Evolutionary conservation across 2,329 filamentous ascomycete species (phyloP).

Genomic region (Colletotrichum australisinense): DNA sequence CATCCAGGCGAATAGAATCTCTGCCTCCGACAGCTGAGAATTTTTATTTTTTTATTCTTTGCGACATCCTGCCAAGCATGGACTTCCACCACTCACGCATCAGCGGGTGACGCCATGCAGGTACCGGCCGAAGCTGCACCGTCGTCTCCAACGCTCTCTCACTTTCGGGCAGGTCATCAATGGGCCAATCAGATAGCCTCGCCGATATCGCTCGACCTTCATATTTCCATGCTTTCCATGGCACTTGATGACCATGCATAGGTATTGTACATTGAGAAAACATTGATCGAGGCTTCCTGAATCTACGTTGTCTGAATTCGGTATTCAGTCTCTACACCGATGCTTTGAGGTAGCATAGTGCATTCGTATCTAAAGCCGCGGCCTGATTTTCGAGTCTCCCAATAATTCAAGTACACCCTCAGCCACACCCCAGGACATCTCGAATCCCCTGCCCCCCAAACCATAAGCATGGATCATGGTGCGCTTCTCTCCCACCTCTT

Average conservation of each 20-base stretch:
- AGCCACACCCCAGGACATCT: slow-evolving; percentile 71
- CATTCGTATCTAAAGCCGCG: not conserved
- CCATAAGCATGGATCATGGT: slow-evolving; percentile 67
- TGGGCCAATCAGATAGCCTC: not conserved
- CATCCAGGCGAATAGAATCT: not conserved
- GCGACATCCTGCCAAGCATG: not conserved
- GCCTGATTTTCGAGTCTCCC: not conserved
- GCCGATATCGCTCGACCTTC: not conserved
- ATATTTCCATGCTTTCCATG: not conserved
- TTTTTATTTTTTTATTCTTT: not conserved
- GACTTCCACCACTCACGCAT: not conserved
- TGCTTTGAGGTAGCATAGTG: too few species aligned
- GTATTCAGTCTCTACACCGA: not conserved
- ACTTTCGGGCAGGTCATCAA: not conserved
- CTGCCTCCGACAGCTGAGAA: not conserved
- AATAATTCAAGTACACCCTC: slow-evolving; percentile 58
- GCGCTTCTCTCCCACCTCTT: slow-evolving; percentile 46
- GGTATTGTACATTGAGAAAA: not conserved
- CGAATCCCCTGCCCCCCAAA: slow-evolving; percentile 70
- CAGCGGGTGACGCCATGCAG: slow-evolving; percentile 13
- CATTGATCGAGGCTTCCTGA: not conserved
- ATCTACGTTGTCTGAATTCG: not conserved
- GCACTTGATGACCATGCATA: not conserved
- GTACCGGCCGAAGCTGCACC: slow-evolving; percentile 11
- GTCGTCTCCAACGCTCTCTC: not conserved